A percentile compares a stretch with the other conserved stretches of the same genome.
phyloP scores from a whole-genome alignment of 495 filamentous ascomycete genomes.

The Penicillium antarcticum region DNA sequence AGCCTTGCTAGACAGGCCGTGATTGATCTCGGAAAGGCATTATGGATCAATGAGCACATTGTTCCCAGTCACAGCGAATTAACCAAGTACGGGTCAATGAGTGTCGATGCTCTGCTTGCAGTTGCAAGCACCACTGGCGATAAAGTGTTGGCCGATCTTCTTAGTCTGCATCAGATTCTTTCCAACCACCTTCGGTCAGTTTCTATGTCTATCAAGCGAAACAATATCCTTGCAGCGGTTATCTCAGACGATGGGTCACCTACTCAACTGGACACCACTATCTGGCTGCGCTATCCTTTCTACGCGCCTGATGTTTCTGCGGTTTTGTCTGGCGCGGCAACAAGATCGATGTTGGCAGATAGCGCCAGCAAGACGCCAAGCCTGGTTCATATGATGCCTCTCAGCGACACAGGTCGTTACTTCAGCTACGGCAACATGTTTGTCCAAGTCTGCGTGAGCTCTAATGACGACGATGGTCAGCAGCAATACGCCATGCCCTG shows the following conservation, averaged over 20 bases:
- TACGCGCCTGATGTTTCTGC: constrained; percentile 64
- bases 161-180: constrained; percentile 53
- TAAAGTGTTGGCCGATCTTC: constrained; percentile 41
- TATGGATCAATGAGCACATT: constrained; percentile 73
- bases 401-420: constrained; percentile 64
- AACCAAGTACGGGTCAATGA: constrained; percentile 42
- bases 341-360: constrained; percentile 44
- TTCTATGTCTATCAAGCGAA: constrained; percentile 76
- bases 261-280: constrained; percentile 64
- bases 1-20: constrained; percentile 59
- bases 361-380: constrained; percentile 34
- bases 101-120: constrained; percentile 41
- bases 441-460: constrained; percentile 65
- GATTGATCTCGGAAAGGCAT: constrained; percentile 74
- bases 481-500: constrained; percentile 64
- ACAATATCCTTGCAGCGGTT: constrained; percentile 64
- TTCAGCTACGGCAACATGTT: constrained; percentile 76
- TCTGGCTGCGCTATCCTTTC: constrained; percentile 72
- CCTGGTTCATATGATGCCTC: constrained; percentile 64
- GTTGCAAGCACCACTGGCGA: constrained; percentile 48
- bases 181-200: constrained; percentile 65
- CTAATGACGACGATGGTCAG: constrained; percentile 56
- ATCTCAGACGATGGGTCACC: constrained; percentile 45
- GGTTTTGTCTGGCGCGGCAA: constrained; percentile 60
- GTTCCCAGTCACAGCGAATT: constrained; percentile 53